Percentiles rank a stretch among this genome's conserved stretches.
Evolutionary conservation across 495 filamentous ascomycete genomes (phyloP).

Genomic region (Aspergillus haitiensis): DNA sequence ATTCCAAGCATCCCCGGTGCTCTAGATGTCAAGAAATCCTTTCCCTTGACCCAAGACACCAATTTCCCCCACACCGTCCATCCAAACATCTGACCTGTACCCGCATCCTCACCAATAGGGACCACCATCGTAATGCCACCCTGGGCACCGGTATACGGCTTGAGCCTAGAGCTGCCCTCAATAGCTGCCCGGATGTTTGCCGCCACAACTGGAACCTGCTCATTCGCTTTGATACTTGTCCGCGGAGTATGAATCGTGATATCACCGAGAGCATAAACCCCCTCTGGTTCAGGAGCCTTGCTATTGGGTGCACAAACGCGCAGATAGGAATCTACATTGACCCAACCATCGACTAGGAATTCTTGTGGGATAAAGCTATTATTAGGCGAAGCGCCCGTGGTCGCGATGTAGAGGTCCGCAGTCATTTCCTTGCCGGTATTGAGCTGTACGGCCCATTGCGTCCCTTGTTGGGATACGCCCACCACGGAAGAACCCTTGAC

Average conservation of each 20-base stretch:
- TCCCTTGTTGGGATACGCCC: conserved; percentile 13
- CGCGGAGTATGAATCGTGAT: conserved; percentile 39
- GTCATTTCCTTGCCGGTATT: conserved; percentile 41
- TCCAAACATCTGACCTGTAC: conserved; percentile 52
- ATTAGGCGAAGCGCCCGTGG: conserved; percentile 61
- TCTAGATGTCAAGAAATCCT: conserved; percentile 30
- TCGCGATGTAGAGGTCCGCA: conserved; percentile 64
- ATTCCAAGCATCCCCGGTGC: neutral
- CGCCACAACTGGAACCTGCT: conserved; percentile 32
- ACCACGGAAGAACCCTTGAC: conserved; percentile 21
- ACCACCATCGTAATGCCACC: conserved; percentile 37
- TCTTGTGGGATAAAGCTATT: conserved; percentile 54
- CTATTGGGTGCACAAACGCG: conserved; percentile 38
- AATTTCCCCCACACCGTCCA: conserved; percentile 45
- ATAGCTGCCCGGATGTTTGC: conserved; percentile 40
- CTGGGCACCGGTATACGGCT: conserved; percentile 26
- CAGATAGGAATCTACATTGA: conserved; percentile 57
- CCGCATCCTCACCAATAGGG: conserved; percentile 46
- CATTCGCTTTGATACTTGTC: conserved; percentile 28
- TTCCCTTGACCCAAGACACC: conserved; percentile 49
- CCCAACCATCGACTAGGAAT: conserved; percentile 54
- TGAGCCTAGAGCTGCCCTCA: conserved; percentile 23
- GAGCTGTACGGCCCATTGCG: conserved; percentile 37
- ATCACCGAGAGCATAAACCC: conserved; percentile 41
- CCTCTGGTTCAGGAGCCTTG: conserved; percentile 10